A percentile compares a stretch with the other conserved stretches of the same genome.
Conservation (phyloP, 257 asterid species). For the Ligustrum vulgare region DNA sequence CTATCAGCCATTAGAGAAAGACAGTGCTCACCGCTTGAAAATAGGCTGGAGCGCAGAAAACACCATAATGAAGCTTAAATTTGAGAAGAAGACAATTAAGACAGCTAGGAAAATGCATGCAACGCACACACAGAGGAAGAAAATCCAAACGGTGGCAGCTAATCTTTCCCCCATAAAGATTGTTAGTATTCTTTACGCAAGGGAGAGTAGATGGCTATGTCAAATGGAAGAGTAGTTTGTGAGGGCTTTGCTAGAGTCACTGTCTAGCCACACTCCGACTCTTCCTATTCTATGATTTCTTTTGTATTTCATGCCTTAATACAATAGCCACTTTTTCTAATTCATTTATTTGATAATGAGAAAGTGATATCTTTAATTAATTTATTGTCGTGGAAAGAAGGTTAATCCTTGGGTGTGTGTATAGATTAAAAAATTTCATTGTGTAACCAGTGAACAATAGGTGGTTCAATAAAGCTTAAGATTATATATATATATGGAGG, state of each 20-base stretch:
- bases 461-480: background rate
- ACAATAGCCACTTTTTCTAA: background rate
- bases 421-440: background rate
- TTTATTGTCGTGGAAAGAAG: background rate
- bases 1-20: background rate
- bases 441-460: background rate
- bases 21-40: slow-evolving; percentile 25
- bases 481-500: background rate
- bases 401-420: background rate
- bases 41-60: slow-evolving; percentile 24
- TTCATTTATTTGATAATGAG: background rate
- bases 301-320: background rate
- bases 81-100: slow-evolving; percentile 14
- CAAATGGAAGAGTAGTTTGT: background rate
- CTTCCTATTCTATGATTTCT: background rate
- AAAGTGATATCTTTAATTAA: background rate
- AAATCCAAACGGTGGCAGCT: background rate
- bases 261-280: background rate
- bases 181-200: background rate
- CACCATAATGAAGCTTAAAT: slow-evolving; percentile 17
- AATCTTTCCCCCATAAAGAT: background rate
- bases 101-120: slow-evolving; percentile 23
- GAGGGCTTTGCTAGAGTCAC: slow-evolving; percentile 8
- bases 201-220: background rate
- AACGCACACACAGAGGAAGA: background rate